phyloP scores from a whole-genome alignment of 2,329 filamentous ascomycete species.

The Diaporthe vaccinii region DNA sequence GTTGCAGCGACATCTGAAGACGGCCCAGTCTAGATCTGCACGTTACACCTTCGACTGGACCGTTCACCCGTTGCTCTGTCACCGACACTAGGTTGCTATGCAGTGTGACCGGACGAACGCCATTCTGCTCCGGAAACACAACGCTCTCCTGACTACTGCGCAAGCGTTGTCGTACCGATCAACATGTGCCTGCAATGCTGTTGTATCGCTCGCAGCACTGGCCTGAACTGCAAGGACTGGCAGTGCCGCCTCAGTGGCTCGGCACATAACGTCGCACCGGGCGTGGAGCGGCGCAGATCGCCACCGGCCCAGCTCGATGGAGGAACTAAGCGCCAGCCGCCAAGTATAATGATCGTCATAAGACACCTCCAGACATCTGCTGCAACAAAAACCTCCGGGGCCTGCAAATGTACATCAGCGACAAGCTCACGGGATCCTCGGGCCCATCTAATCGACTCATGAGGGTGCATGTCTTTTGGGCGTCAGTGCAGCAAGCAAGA shows the following conservation, averaged over 20 bases:
- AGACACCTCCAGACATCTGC: slow-evolving; percentile 10
- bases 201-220: slow-evolving; percentile 4
- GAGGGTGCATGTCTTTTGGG: background rate
- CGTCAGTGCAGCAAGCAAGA: slow-evolving; percentile 16
- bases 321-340: slow-evolving; percentile 23
- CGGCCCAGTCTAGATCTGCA: background rate
- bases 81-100: background rate
- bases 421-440: slow-evolving; percentile 33
- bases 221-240: background rate
- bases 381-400: slow-evolving; percentile 18
- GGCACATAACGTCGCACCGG: slow-evolving; percentile 10
- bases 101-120: slow-evolving; percentile 24
- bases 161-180: background rate
- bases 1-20: slow-evolving; percentile 4
- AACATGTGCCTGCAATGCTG: slow-evolving; percentile 13
- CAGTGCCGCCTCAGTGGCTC: slow-evolving; percentile 11
- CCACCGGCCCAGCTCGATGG: slow-evolving; percentile 21
- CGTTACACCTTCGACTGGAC: background rate
- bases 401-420: background rate
- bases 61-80: slow-evolving; percentile 21
- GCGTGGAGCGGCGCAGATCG: slow-evolving; percentile 24
- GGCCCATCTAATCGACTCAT: slow-evolving; percentile 13
- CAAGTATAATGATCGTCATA: slow-evolving; percentile 31
- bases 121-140: slow-evolving; percentile 9
- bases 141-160: slow-evolving; percentile 31